Evolutionary conservation across 306 rosid species (phyloP).

Genomic region (Nissolia schottii): DNA sequence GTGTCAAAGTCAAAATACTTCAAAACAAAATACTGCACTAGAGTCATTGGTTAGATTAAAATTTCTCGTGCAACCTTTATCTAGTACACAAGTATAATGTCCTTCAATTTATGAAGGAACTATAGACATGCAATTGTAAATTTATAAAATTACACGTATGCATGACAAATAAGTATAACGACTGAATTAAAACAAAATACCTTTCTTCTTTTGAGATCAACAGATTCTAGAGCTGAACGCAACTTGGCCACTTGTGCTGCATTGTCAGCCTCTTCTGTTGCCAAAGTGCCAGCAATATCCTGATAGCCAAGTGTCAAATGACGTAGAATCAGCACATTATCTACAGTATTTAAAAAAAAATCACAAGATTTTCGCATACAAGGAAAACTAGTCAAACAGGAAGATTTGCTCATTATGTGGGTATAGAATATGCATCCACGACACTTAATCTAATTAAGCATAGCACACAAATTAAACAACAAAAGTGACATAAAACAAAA

Average conservation of each 20-base stretch:
- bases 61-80: not conserved
- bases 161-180: not conserved
- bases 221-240: conserved; percentile 89
- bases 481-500: not conserved
- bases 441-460: not conserved
- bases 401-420: not conserved
- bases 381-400: not conserved
- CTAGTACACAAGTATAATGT: not conserved
- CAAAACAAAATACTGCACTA: not conserved
- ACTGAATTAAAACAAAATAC: conserved; percentile 35
- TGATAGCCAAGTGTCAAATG: conserved; percentile 28
- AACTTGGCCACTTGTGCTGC: conserved; percentile 68
- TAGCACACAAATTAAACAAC: conserved; percentile 4
- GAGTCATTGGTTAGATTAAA: not conserved
- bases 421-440: not conserved
- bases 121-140: not conserved
- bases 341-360: not conserved
- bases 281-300: conserved; percentile 91
- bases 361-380: not conserved
- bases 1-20: not conserved
- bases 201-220: conserved; percentile 84
- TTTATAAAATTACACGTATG: not conserved
- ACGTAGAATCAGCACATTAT: not conserved
- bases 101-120: not conserved
- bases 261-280: conserved; percentile 75